Base-by-base conservation (phyloP, 306 rosid genomes). In the Cicer chorassanicum region DNA sequence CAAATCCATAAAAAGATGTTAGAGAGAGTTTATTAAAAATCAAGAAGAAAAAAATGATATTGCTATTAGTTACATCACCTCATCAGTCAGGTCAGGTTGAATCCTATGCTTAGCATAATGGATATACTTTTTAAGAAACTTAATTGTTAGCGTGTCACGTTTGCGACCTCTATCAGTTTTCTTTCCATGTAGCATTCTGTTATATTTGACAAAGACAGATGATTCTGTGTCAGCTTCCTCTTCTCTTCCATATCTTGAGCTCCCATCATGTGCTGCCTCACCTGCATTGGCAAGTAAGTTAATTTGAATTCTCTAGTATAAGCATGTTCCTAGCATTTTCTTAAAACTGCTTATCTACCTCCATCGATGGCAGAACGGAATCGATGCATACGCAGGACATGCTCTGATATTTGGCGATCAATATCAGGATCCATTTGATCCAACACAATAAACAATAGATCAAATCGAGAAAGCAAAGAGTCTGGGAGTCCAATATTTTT, bases 391-490 rank as follows among this genome's bases (percentile, higher is more conserved):
- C 99, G 99, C 86, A 94, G 74, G 49, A 94, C 99, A 50, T 94
- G 99, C 83, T 94, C 97, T 7, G 97, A 83, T 82, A 94, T 92
- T 9, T 83, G 84, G 40, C 93, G 95, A 75, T 94, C 99, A 82
- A 94, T 94, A 82, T 92, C 97, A 78, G 99, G 95, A 85, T 94
- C 97, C 99, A 94, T 94, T 92, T 94, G 99, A 77, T 94, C 99
- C 86, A 94, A 80, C 67, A 94, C 97, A 65, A 94, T 94, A 78
- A 94, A 94, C 39, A 94, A 83, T 46, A 94, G 87, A 89, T 94
- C 99, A 82, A 94, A 94, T 59, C 97, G 97, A 83, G 99, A 94
- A 68, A 94, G 97, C 85, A 94, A 72, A 2, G 99, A 94, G 85
- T 94, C 99, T 11, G 99, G 99, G 73, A 94, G 96, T 64, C 97